Base-by-base conservation (phyloP, 805 yeast genomes). In the Komagataella ulmi region DNA sequence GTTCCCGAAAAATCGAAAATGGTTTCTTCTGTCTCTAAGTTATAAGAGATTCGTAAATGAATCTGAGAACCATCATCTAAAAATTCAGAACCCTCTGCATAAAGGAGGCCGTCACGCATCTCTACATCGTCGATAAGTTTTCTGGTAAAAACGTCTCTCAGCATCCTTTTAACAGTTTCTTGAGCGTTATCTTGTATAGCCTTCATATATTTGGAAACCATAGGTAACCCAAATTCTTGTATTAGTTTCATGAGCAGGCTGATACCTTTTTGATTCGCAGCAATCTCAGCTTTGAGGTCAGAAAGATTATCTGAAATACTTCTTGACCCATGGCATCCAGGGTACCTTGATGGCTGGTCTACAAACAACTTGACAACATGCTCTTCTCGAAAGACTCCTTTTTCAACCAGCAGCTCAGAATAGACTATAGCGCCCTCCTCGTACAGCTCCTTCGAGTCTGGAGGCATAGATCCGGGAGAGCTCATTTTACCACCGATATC, bases 371-470 rank as follows among this genome's bases (percentile, higher is more conserved):
- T 72, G 12, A 80, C 75, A 50, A 90, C 79, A 7, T 80, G 75
- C 14, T 73, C 84, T 56, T 85, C 88, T 60, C 89, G 89, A 62
- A 90, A 90, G 47, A 68, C 70, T 2, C 95, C 95, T 51, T 76
- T 70, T 36, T 73, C 67, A 6, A 89, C 91, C 14, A 91, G 72
- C 54, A 85, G 73, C 62, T 84, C 90, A 1, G 93, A 82, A 59
- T 79, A 76, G 43, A 91, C 88, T 2, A 87, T 79, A 2, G 96
- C 97, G 47, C 97, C 98, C 67, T 90, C 97, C 61, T 90, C 90
- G 73, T 80, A 84, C 45, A 91, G 68, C 54, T 81, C 81, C 59
- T 82, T 87, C 2, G 97, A 88, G 61, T 85, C 81, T 7, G 97
- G 96, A 14, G 97, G 97, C 89, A 90, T 88, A 0, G 95, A 85